These are phyloP conservation scores for Trifolium fragiferum DNA, from an alignment of 306 rosid genomes.

Conservation along the genomic window DNA sequence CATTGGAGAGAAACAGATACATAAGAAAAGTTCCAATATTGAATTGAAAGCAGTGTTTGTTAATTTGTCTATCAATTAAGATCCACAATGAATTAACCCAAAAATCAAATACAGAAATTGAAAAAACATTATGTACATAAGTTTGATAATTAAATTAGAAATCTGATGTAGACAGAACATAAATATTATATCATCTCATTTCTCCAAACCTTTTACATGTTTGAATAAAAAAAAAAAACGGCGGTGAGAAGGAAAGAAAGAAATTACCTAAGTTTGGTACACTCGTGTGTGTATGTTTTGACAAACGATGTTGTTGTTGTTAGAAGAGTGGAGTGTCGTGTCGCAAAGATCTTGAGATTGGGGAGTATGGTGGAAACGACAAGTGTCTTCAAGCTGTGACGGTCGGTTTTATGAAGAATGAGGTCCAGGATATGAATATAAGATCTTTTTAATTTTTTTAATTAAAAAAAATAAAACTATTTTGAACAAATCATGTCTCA, in stretches of 20 bases:
- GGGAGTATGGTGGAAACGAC: conserved; percentile 55
- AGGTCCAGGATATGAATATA: background rate
- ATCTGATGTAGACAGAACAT: conserved; percentile 37
- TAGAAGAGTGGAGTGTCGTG: conserved; percentile 48
- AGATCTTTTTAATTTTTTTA: too few relatives aligned
- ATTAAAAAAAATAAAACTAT: background rate
- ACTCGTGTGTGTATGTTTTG: conserved; percentile 8
- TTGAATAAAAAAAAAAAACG: background rate
- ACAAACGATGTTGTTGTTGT: background rate
- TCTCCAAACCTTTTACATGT: conserved; percentile 4
- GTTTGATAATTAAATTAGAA: background rate
- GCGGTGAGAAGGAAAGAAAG: background rate
- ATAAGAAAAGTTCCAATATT: conserved; percentile 2
- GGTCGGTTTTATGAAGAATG: background rate
- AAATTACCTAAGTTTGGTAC: conserved; percentile 35
- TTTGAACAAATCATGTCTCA: conserved; percentile 13
- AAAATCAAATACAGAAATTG: conserved; percentile 13
- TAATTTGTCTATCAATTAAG: conserved; percentile 13
- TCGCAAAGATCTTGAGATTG: conserved; percentile 40
- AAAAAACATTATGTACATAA: too few relatives aligned
- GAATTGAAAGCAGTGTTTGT: conserved; percentile 22
- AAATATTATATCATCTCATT: background rate
- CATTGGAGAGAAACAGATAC: conserved; percentile 1
- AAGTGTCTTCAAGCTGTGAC: conserved; percentile 60
- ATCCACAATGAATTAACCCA: conserved; percentile 25